Evolutionary conservation across 2,329 filamentous ascomycete genomes (phyloP).

Genomic region (Xylariaceae sp.): DNA sequence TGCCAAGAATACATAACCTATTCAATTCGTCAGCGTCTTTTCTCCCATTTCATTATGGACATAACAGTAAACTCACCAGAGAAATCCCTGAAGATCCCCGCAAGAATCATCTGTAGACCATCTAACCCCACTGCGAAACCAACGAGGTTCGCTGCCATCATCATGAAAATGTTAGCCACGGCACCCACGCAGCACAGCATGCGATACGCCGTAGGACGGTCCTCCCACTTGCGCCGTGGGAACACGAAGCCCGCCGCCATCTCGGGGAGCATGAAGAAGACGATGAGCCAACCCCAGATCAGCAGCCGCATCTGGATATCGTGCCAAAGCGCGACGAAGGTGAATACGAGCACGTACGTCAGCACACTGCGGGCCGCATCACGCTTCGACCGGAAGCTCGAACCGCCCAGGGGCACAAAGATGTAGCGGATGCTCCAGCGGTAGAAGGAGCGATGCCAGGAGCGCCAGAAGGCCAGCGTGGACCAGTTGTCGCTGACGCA

Average conservation of each 20-base stretch:
- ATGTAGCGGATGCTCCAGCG: constrained; percentile 92
- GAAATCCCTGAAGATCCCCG: constrained; percentile 71
- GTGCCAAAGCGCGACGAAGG: constrained; percentile 97
- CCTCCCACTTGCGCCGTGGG: constrained; percentile 66
- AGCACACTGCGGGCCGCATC: constrained; percentile 55
- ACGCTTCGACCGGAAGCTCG: constrained; percentile 31
- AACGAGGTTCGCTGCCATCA: constrained; percentile 93
- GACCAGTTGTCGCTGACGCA: constrained; percentile 96
- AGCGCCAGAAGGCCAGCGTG: constrained; percentile 87
- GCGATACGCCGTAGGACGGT: constrained; percentile 67
- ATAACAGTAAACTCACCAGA: constrained; percentile 45
- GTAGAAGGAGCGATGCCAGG: constrained; percentile 94
- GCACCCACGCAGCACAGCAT: constrained; percentile 76
- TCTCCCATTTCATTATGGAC: neutral
- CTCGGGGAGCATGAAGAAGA: constrained; percentile 90
- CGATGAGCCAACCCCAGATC: constrained; percentile 96
- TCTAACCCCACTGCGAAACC: constrained; percentile 92
- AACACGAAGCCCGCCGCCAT: constrained; percentile 69
- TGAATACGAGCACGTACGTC: constrained; percentile 85
- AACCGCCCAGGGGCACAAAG: constrained; percentile 70
- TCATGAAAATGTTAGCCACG: constrained; percentile 83
- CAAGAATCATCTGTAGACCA: constrained; percentile 71
- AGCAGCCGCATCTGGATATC: constrained; percentile 88
- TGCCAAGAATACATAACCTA: constrained; percentile 68
- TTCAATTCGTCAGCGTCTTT: neutral